Base-by-base conservation (phyloP, 2,329 filamentous ascomycete species). In the Colletotrichum sp. region DNA sequence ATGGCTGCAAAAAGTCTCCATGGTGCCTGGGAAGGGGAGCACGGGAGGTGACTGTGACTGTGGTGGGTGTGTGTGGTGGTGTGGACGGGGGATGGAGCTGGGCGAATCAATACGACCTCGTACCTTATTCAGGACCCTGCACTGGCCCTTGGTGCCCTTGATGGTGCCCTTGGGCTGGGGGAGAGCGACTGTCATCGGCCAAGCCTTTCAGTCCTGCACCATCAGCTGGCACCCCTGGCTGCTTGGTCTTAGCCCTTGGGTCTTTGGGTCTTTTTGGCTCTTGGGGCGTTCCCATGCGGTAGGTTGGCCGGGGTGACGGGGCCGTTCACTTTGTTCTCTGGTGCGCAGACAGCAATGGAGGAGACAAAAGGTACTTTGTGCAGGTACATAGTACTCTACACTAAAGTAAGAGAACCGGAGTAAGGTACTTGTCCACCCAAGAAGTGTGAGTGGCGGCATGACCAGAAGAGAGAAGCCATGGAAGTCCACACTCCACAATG, bases 51-150 rank as follows among this genome's bases (percentile, higher is more conserved):
- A 49, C 44, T 49, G 21, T 49, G 36, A 13, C 9, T 8, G 36
- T 28, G 34, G n/a, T 21, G 34, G 36, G 36, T 28, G 64, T 21
- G 28, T 21, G 28, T 21, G 28, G 26, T 68, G 66, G 67, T 34
- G 21, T n/a, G 70, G 73, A 62, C 24, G 44, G 36, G 44, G 39
- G 70, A 72, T 72, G 70, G 57, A 36, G 70, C 70, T 69, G 34
- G 70, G 74, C 74, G 59, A 69, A 76, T 76, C 70, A 76, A 76
- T 74, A 76, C 74, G 74, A 76, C 70, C 44, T 76, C 64, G 74
- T 74, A 74, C 74, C 74, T 76, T 76, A 69, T 69, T 69, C 74
- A 76, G 74, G 70, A 69, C 70, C 70, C 71, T 76, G 74, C 70
- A 60, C 63, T 44, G 71, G 55, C 68, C 57, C 71, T 68, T 44